Evolutionary conservation across 352 stramenopile species (phyloP).

Genomic region (Globisporangium viniferum): DNA sequence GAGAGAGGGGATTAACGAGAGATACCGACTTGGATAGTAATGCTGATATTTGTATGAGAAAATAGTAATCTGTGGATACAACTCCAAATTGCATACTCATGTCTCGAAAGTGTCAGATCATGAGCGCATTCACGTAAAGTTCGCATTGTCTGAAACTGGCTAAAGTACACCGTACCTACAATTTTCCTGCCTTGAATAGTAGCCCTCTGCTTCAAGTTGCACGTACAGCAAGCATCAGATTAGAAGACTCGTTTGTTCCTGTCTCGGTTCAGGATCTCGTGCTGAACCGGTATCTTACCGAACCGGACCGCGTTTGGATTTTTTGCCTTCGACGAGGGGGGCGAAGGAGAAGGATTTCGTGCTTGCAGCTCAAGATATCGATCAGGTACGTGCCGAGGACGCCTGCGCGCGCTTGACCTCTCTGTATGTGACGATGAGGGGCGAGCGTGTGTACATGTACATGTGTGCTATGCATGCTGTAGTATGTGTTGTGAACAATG

Average conservation of each 20-base stretch:
- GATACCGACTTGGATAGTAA: background rate
- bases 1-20: background rate
- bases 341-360: conserved; percentile 20
- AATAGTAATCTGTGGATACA: background rate
- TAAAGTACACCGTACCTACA: background rate
- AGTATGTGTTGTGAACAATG: too few relatives aligned
- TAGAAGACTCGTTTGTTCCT: background rate
- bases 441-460: background rate
- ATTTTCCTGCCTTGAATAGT: background rate
- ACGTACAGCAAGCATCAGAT: background rate
- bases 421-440: background rate
- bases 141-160: background rate
- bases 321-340: conserved; percentile 16
- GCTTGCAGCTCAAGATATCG: conserved; percentile 27
- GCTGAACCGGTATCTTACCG: conserved; percentile 6
- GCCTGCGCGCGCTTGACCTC: background rate
- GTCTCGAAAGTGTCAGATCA: background rate
- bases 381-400: conserved; percentile 7
- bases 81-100: background rate
- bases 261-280: conserved; percentile 3
- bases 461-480: background rate
- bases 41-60: background rate
- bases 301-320: conserved; percentile 15
- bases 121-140: background rate
- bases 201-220: background rate